Evolutionary conservation across 2,329 filamentous ascomycete genomes (phyloP), one percentile per base, ranked within the genome.

Genomic region (Phoma sp.): DNA sequence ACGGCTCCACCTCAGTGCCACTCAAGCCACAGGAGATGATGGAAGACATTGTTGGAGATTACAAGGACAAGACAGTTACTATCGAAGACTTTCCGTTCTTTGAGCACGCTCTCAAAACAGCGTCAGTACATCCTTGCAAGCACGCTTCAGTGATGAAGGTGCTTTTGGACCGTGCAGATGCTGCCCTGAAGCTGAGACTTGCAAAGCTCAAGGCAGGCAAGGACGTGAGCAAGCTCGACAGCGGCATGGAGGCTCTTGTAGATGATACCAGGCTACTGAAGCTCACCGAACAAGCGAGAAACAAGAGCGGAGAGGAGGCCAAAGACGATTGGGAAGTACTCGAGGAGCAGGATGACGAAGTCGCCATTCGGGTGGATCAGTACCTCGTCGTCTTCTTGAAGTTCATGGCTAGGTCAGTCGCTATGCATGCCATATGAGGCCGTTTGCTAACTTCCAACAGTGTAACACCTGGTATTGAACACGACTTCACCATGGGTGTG

Each of bases 131-230:
- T 72, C 95, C 95, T 3, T 99, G 95, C 85, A 96, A 95, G 74
- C 95, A 99, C 74, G 95, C 95, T 9, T 90, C 90, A 25, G 95
- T 99, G 66, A 99, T 99, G 95, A 99, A 98, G 80, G 91, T 91
- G 21, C 85, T 99, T 4, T 88, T 99, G 35, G 95, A 98, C 76
- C 91, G 95, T 32, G 95, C 95, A 41, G 94, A 99, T 73, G 92
- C 92, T 21, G 94, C 94, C 0, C 83, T 98, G 49, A 96, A 96
- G 75, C 85, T 96, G 49, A 88, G 94, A 21, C 84, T 92, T 39
- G 90, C 94, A 68, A 96, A 93, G 81, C 82, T 95, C 55, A 87
- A 85, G 70, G 80, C 84, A 77, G 85, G 73, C 76, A 87, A 81
- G 71, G 80, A 73, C 58, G 82, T 84, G 39, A 77, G 75, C 57